These are phyloP conservation scores for Cladophialophora bantiana DNA, from an alignment of 2,329 filamentous ascomycete genomes.

Conservation along the genomic window DNA sequence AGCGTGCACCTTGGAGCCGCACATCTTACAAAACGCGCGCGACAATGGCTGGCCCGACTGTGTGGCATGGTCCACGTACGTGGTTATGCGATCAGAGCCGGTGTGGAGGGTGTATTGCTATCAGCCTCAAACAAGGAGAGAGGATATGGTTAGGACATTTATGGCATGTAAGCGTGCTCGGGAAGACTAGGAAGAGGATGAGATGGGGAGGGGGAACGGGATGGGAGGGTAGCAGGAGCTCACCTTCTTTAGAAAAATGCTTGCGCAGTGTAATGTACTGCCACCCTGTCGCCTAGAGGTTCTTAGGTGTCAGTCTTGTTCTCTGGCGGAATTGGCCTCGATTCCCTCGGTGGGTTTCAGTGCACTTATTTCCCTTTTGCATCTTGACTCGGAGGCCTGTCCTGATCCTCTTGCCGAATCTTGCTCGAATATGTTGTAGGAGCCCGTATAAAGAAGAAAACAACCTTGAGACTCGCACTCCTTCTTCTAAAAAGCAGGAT, in stretches of 20 bases:
- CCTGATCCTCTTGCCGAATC: no score
- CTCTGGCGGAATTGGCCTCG: neutral
- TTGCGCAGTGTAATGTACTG: constrained; percentile 32
- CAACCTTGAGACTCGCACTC: no score
- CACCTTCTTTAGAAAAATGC: constrained; percentile 31
- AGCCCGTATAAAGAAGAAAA: no score
- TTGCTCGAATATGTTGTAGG: no score
- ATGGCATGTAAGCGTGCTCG: neutral
- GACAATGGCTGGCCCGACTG: constrained; percentile 29
- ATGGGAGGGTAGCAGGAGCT: constrained; percentile 3
- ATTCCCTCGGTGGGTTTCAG: no score
- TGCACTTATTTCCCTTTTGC: no score
- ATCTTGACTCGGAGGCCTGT: no score
- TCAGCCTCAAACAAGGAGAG: neutral
- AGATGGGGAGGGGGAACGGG: neutral
- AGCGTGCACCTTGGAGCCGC: constrained; percentile 33
- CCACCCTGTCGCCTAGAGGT: constrained; percentile 27
- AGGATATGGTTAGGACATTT: neutral
- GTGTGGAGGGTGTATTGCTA: constrained; percentile 33
- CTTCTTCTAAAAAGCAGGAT: no score
- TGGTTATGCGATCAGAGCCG: constrained; percentile 21
- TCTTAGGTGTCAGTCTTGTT: neutral
- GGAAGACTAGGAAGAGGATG: neutral
- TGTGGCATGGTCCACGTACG: constrained; percentile 28
- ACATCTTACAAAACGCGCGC: constrained; percentile 32